Base-by-base conservation (phyloP, 2,329 filamentous ascomycete genomes). In the Alternaria arborescens region DNA sequence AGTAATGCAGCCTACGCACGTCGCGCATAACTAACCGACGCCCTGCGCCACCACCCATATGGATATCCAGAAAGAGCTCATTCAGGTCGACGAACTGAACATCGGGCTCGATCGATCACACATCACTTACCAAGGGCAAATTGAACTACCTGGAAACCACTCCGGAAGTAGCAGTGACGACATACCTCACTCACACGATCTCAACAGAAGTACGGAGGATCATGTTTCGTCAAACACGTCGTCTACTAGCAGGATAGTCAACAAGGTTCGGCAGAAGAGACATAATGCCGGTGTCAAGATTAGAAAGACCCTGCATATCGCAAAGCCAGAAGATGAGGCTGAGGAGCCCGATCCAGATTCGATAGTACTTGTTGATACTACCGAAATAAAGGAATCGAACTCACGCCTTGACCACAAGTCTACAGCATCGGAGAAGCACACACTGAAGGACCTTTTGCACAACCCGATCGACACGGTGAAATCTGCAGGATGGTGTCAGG, bases 401-500 rank as follows among this genome's bases (percentile, higher is more conserved):
- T 72, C 72, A 2, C 62, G 71, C 0, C 66, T 73, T 8, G 56
- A 60, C 3, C 51, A 66, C 16, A 52, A 62, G n/a, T 50, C 60
- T 2, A 68, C 68, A 1, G 52, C 52, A 30, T 55, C 65, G 14
- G 70, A 75, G 16, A 72, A 71, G 26, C 52, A 59, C 8, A 70
- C 64, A 0, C 18, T 75, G 7, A 72, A 73, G 30, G 70, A 74
- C 20, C 59, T 74, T 6, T 2, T 71, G 1, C 69, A 73, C 8
- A 57, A 71, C 46, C 74, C 73, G 8, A 47, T 76, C 28, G 68
- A 72, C 11, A 71, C 69, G 0, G 55, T 72, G 10, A 75, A 66
- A 36, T 52, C 64, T 1, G 74, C 71, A 30, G 50, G 71, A 1
- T 69, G 65, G 16, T 58, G 57, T 20, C 66, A 71, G 18, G 63